Conservation (phyloP, 2,329 filamentous ascomycete genomes). For the Sclerotinia borealis region DNA sequence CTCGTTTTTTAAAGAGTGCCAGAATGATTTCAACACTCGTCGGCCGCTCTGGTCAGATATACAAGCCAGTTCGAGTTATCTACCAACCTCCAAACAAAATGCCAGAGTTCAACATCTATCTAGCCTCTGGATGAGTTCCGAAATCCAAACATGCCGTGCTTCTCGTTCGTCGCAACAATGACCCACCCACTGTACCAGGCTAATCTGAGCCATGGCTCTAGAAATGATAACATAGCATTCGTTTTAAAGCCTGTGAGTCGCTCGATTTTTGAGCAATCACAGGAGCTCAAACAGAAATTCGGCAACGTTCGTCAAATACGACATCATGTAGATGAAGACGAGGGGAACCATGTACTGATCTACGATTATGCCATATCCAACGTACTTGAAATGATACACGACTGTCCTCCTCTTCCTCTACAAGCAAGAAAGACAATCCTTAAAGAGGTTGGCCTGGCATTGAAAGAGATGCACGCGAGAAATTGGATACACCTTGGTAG, state of each 20-base stretch:
- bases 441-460: constrained; percentile 6
- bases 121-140: not conserved
- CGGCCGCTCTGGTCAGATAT: not conserved
- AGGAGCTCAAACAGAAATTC: not conserved
- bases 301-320: not conserved
- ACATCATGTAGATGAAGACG: constrained; percentile 1
- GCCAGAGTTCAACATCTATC: not conserved
- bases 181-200: not conserved
- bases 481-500: constrained; percentile 18
- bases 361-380: not conserved
- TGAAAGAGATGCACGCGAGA: constrained; percentile 16
- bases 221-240: not conserved
- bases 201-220: not conserved
- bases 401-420: not conserved
- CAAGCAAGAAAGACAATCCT: constrained; percentile 3
- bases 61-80: not conserved
- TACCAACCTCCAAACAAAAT: not conserved
- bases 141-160: not conserved
- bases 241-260: not conserved
- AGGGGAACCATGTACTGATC: not conserved
- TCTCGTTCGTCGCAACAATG: not conserved
- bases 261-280: not conserved
- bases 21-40: not conserved
- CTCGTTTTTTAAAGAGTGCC: not conserved
- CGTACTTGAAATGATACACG: not conserved